Conservation (phyloP, 2,329 filamentous ascomycete species). For the Cercospora berteroae region DNA sequence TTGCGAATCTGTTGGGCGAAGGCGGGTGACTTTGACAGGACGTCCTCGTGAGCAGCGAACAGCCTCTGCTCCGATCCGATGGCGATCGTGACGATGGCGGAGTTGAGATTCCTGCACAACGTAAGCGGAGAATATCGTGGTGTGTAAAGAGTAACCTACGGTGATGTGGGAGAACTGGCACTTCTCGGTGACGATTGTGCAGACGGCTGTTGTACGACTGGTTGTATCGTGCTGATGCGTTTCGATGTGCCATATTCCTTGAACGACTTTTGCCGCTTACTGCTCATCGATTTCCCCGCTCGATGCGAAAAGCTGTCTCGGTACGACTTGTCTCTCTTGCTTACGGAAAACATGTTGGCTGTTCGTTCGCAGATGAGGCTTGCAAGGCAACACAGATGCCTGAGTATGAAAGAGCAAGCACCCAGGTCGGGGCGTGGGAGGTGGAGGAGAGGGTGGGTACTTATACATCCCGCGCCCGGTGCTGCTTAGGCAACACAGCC, state of each 20-base stretch:
- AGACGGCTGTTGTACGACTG: conserved; percentile 23
- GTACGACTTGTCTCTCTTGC: conserved; percentile 33
- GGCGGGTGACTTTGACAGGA: conserved; percentile 75
- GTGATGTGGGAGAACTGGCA: conserved; percentile 34
- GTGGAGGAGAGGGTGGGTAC: conserved; percentile 24
- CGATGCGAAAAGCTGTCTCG: conserved; percentile 37
- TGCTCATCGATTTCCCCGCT: conserved; percentile 35
- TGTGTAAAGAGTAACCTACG: conserved; percentile 26
- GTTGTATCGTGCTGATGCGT: conserved; percentile 30
- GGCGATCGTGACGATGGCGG: conserved; percentile 80
- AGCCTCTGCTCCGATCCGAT: conserved; percentile 70
- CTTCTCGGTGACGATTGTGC: conserved; percentile 32
- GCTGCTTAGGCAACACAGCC: conserved; percentile 25
- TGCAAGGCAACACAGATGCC: not conserved
- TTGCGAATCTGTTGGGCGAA: conserved; percentile 65
- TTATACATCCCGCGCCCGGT: conserved; percentile 23
- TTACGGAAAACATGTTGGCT: conserved; percentile 33
- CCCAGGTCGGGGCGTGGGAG: conserved; percentile 17
- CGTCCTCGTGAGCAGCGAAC: conserved; percentile 87
- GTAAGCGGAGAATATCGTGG: conserved; percentile 7
- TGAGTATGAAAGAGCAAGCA: conserved; percentile 5
- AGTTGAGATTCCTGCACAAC: conserved; percentile 34
- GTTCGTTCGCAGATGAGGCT: not conserved
- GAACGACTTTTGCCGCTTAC: conserved; percentile 38
- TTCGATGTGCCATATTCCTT: conserved; percentile 33